phyloP scores from a whole-genome alignment of 306 rosid species.

The Acmispon strigosus region DNA sequence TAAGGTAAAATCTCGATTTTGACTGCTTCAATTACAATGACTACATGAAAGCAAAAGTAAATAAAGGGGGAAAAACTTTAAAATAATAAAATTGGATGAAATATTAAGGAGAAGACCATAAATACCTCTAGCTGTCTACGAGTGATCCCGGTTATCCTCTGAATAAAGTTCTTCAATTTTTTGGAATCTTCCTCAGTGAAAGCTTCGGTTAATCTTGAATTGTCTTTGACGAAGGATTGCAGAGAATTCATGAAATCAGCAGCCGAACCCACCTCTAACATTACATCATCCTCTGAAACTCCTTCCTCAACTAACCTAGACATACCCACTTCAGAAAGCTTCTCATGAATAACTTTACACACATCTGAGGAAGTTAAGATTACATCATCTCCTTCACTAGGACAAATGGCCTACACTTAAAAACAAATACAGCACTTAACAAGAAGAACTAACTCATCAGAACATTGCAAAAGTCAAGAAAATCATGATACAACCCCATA shows the following conservation, averaged over 20 bases:
- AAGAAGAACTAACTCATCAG: neutral
- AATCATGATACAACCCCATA: conserved; percentile 9
- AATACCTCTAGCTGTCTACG: conserved; percentile 74
- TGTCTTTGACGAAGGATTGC: conserved; percentile 45
- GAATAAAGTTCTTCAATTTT: conserved; percentile 42
- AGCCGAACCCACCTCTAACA: conserved; percentile 55
- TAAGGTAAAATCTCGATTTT: too few species aligned
- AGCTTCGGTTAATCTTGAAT: conserved; percentile 23
- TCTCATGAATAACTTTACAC: conserved; percentile 40
- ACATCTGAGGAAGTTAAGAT: conserved; percentile 59
- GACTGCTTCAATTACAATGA: neutral
- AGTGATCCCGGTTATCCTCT: conserved; percentile 57
- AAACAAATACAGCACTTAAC: neutral
- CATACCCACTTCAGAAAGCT: conserved; percentile 53
- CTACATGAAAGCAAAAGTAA: conserved; percentile 6
- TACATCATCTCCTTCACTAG: conserved; percentile 36
- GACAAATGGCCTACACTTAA: conserved; percentile 62
- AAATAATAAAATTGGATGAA: neutral
- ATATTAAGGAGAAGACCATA: conserved; percentile 1
- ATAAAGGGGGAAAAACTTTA: neutral
- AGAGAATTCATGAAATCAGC: conserved; percentile 48
- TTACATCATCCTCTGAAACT: conserved; percentile 41
- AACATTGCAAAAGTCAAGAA: neutral
- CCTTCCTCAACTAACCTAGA: conserved; percentile 36
- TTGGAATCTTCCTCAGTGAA: conserved; percentile 24